phyloP scores from a whole-genome alignment of 257 asterid species.

The Fraxinus cuspidata region DNA sequence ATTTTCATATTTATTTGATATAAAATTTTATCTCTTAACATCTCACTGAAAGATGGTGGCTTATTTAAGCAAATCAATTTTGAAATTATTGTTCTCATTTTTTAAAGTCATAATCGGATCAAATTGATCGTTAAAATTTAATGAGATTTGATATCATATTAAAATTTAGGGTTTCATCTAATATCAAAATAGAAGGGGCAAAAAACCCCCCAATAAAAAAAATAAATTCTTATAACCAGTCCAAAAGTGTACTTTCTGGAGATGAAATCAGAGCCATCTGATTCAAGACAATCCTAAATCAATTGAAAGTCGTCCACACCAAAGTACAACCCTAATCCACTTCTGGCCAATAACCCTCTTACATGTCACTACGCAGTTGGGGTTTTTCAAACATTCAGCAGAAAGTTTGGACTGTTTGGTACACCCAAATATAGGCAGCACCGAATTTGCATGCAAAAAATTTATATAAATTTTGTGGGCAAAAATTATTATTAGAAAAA shows the following conservation, averaged over 20 bases:
- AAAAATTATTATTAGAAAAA: conserved; percentile 30
- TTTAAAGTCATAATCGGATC: too few species aligned
- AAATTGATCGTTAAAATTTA: too few species aligned
- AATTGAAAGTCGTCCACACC: conserved; percentile 16
- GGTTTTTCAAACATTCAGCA: neutral
- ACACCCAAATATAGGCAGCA: conserved; percentile 26
- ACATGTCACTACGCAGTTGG: conserved; percentile 32
- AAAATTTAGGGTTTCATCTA: too few species aligned
- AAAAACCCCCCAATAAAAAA: neutral
- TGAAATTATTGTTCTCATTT: too few species aligned
- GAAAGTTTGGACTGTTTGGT: neutral
- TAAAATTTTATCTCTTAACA: too few species aligned
- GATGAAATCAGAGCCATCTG: neutral
- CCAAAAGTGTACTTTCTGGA: neutral
- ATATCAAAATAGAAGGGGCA: neutral
- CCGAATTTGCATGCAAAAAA: conserved; percentile 29
- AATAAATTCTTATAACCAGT: neutral
- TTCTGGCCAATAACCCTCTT: conserved; percentile 12
- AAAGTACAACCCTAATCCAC: conserved; percentile 27
- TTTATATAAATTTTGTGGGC: too few species aligned
- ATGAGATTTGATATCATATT: too few species aligned
- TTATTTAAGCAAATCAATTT: too few species aligned
- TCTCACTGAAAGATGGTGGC: too few species aligned
- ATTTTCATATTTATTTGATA: too few species aligned
- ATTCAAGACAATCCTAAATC: neutral